These are phyloP conservation scores for Mycena haematopus DNA, from an alignment of 768 basidiomycete genomes.

Conservation along the genomic window DNA sequence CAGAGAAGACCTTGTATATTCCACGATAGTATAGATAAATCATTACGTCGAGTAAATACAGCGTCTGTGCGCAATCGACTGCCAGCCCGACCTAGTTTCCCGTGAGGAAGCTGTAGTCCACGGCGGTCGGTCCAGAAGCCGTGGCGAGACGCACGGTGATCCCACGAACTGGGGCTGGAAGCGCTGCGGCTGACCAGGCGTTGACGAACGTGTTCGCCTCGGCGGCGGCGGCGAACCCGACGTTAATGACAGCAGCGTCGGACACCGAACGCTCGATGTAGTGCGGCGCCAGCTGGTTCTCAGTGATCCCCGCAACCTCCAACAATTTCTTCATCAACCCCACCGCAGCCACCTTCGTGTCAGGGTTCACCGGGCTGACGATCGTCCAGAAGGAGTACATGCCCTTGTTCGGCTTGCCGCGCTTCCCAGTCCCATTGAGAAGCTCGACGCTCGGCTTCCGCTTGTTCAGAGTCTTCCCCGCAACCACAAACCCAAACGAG, in stretches of 20 bases:
- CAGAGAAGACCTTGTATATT: constrained; percentile 16
- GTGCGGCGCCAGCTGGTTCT: neutral
- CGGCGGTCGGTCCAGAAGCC: neutral
- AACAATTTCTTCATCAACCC: neutral
- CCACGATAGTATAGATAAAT: constrained; percentile 7
- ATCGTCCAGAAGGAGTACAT: neutral
- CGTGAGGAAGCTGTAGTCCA: constrained; percentile 9
- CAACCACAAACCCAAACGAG: neutral
- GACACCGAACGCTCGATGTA: constrained; percentile 2
- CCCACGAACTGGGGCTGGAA: too few species aligned
- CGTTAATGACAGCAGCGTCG: neutral
- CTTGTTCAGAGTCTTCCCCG: constrained; percentile 1
- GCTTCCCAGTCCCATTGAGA: neutral
- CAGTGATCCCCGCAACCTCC: neutral
- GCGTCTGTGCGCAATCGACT: constrained; percentile 11
- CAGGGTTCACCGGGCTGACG: constrained; percentile 3
- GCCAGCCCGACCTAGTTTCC: constrained; percentile 17
- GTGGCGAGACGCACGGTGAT: too few species aligned
- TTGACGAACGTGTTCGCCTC: constrained; percentile 2
- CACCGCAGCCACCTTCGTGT: neutral
- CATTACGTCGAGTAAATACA: neutral
- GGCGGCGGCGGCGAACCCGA: neutral
- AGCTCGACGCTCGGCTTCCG: neutral
- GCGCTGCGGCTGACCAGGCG: neutral
- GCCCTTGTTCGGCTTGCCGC: neutral